Conservation (phyloP, 2,329 filamentous ascomycete genomes). For the Canariomyces notabilis region DNA sequence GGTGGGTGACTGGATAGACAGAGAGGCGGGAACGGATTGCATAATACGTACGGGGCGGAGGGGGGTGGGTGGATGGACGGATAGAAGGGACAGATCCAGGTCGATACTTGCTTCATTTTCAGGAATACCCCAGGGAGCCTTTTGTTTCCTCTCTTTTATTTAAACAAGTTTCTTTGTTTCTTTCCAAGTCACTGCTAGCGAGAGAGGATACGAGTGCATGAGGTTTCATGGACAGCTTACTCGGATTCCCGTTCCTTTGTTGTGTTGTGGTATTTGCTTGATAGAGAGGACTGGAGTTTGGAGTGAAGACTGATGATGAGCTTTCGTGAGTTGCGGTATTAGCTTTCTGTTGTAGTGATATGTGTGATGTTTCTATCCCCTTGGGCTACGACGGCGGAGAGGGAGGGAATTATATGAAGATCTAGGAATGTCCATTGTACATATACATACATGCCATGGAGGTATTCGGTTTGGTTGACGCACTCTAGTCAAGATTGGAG, state of each 20-base stretch:
- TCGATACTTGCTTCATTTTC: background rate
- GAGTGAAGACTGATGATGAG: background rate
- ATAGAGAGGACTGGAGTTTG: background rate
- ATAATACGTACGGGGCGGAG: too few species aligned
- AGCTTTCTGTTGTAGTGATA: background rate
- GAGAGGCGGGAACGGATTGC: background rate
- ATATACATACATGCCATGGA: too few species aligned
- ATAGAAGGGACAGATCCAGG: background rate
- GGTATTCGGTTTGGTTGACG: too few species aligned
- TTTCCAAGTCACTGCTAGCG: background rate
- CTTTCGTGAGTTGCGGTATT: background rate
- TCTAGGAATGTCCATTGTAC: too few species aligned
- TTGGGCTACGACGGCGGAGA: too few species aligned
- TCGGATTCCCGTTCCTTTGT: background rate
- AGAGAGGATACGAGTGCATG: conserved; percentile 1
- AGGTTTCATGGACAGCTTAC: background rate
- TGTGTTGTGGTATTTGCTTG: background rate
- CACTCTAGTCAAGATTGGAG: too few species aligned
- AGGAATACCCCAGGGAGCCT: conserved; percentile 10
- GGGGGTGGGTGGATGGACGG: background rate
- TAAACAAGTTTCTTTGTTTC: background rate
- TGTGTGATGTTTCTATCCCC: background rate
- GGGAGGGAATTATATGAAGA: too few species aligned
- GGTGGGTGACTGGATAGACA: background rate
- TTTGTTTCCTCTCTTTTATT: background rate